Percentiles rank a stretch among this genome's conserved stretches.
phyloP scores from a whole-genome alignment of 106 monocot genomes.

The Allium fistulosum region DNA sequence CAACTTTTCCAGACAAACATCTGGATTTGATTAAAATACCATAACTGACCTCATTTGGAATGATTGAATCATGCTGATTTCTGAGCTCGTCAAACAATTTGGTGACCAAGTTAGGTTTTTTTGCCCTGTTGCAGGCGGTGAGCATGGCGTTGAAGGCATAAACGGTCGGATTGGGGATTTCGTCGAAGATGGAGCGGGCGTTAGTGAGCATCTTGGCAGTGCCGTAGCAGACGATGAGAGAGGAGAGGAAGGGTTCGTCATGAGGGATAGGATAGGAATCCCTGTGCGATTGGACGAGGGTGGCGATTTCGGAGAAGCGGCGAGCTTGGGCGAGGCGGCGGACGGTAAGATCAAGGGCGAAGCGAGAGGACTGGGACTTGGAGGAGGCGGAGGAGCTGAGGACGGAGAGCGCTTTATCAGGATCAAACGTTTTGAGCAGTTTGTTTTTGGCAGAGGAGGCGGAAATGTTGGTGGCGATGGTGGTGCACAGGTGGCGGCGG shows the following conservation, averaged over 20 bases:
- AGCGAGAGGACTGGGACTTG: constrained; percentile 19
- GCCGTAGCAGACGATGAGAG: constrained; percentile 49
- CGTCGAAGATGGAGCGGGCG: constrained; percentile 40
- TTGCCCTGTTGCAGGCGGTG: constrained; percentile 28
- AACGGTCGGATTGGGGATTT: constrained; percentile 23
- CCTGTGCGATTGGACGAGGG: constrained; percentile 26
- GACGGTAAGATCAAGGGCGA: constrained; percentile 31
- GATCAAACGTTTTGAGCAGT: constrained; percentile 27
- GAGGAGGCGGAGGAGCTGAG: constrained; percentile 11
- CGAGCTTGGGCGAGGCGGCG: constrained; percentile 38
- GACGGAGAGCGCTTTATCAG: constrained; percentile 25
- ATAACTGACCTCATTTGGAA: constrained; percentile 34
- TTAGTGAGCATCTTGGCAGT: constrained; percentile 35
- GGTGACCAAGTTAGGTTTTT: constrained; percentile 25
- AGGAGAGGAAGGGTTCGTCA: constrained; percentile 34
- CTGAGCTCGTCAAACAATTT: constrained; percentile 43
- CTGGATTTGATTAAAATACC: constrained; percentile 35
- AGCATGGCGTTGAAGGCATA: constrained; percentile 80
- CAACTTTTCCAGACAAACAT: constrained; percentile 16
- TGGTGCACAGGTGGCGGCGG: constrained; percentile 13
- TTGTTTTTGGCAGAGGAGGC: constrained; percentile 11
- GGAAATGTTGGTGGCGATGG: constrained; percentile 3
- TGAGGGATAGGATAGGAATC: constrained; percentile 1
- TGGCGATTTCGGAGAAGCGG: constrained; percentile 26
- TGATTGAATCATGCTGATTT: constrained; percentile 28